Evolutionary conservation across 2,329 filamentous ascomycete species (phyloP), one percentile per base, ranked within the genome.

Genomic region (Aspergillus jensenii): DNA sequence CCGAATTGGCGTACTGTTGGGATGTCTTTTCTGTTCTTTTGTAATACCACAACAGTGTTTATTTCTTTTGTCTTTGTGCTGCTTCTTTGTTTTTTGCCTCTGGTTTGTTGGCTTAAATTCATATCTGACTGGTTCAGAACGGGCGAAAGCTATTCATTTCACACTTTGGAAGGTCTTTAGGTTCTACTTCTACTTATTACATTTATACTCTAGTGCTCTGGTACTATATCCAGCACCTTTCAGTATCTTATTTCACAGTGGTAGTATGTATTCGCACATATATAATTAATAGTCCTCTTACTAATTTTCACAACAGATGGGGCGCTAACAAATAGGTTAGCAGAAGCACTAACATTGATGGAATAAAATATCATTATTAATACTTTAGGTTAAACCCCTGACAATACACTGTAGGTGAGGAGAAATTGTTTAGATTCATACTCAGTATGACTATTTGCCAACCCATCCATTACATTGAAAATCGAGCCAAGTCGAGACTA

Each of bases 121-220:
- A 21, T 17, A 43, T 55, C 54, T 61, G 59, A 41, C 55, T 61
- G 51, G 58, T 59, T 57, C 57, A 62, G 59, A 54, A 47, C 47
- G 62, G 41, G 58, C 11, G 31, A 45, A 12, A 14, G 27, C 11
- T 41, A 14, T 25, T 14, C 8, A 44, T 48, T 41, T 27, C 15
- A 27, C 21, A 2, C 52, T 31, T 27, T 37, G 37, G 17, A 45
- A 25, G 23, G 21, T n/a, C 31, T 19, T 21, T 31, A 33, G 35
- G n/a, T 40, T 27, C 6, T 33, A 7, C 4, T 23, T 23, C 4
- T 31, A 31, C 27, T 17, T 43, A 14, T 48, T 25, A 43, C 7
- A 12, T 14, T 44, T 55, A 9, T 49, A 21, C 39, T 17, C 9
- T 3, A 11, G 7, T 41, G 15, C 17, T n/a, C 39, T n/a, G 15